These are phyloP conservation scores for Dactylellina cionopaga DNA, from an alignment of 2,329 filamentous ascomycete genomes.

Conservation along the genomic window DNA sequence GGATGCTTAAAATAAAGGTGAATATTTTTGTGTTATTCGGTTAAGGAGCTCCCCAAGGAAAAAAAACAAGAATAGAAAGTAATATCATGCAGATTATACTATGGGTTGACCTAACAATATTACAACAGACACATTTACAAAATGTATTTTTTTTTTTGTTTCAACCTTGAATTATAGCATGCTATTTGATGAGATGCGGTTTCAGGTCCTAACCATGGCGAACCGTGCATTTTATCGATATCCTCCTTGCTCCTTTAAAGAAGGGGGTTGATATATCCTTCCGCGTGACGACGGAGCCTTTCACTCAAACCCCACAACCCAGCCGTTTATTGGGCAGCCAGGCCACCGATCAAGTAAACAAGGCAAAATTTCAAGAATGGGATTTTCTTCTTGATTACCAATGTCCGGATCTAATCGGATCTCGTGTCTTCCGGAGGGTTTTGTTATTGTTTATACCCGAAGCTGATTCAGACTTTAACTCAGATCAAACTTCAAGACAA, in stretches of 20 bases:
- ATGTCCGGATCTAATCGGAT: slow-evolving; percentile 28
- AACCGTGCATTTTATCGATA: slow-evolving; percentile 13
- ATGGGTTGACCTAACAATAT: too few relatives aligned
- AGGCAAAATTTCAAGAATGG: too few relatives aligned
- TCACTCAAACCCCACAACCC: background rate
- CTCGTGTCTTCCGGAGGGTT: slow-evolving; percentile 4
- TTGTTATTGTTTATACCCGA: background rate
- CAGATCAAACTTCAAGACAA: background rate
- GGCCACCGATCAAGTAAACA: background rate
- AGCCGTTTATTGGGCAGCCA: background rate
- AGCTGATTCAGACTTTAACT: background rate
- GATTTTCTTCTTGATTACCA: slow-evolving; percentile 6
- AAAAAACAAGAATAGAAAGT: too few relatives aligned
- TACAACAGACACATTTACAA: slow-evolving; percentile 4
- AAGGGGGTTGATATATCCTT: slow-evolving; percentile 28
- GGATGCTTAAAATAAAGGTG: background rate
- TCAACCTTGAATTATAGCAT: too few relatives aligned
- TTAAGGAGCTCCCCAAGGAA: too few relatives aligned
- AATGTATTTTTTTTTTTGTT: too few relatives aligned
- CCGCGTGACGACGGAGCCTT: slow-evolving; percentile 8
- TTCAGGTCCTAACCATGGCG: slow-evolving; percentile 6
- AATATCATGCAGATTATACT: too few relatives aligned
- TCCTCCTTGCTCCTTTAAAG: background rate
- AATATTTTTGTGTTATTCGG: background rate
- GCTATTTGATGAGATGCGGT: background rate